Base-by-base conservation (phyloP, 208 protist genomes). In the Crithidia expoeki region DNA sequence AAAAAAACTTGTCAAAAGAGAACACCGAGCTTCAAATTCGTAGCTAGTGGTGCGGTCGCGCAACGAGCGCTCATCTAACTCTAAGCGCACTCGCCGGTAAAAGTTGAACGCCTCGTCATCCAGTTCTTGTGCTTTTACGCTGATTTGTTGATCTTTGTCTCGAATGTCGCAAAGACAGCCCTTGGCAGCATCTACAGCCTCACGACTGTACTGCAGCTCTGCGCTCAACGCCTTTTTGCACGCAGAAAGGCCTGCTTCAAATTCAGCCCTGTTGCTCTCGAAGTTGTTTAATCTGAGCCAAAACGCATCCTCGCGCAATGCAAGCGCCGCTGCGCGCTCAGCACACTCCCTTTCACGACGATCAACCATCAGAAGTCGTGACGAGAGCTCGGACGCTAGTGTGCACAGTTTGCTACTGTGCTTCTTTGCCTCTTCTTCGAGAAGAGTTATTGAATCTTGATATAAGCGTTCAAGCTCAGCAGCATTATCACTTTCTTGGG, bases 221-320 rank as follows among this genome's bases (percentile, higher is more conserved):
- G 57, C 38, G 9, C 1, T 11, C 56, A 71, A 47, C 10, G 63
- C 53, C 27, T 53, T 58, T 7, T 57, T 60, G 14, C 14, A 63
- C 0, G 36, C 44, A 23, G 27, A 21, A 27, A 66, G 49, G 5
- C 47, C 56, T n/a, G 36, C 47, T 34, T 76, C 71, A 4, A 64
- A 61, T 0, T 65, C 56, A 12, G 21, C 47, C 46, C 33, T 65
- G 30, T 21, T 65, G 21, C 5, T 44, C 25, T 70, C 44, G 25
- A 66, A 71, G 6, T 33, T 19, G 28, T 52, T 67, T 46, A 44
- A 42, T 4, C 36, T n/a, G n/a, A 44, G 2, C 46, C 63, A 59
- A 32, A 70, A 61, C 16, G 52, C 56, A n/a, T 61, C 46, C 38
- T 59, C 57, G 36, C 64, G 67, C 25, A 33, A 30, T 7, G 62